Evolutionary conservation across 306 rosid species (phyloP).

Genomic region (Cyamopsis tetragonoloba): DNA sequence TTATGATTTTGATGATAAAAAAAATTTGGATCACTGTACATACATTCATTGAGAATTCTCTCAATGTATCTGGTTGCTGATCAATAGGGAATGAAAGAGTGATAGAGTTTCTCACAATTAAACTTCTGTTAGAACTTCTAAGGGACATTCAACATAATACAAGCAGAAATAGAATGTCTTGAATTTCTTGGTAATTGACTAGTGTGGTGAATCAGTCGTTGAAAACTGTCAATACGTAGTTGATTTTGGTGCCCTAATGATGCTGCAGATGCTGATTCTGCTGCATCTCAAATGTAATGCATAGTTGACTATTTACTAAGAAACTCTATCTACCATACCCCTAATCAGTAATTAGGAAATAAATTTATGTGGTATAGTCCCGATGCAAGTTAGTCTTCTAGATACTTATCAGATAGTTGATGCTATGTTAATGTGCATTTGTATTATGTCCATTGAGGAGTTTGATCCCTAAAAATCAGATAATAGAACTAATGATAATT

Average conservation of each 20-base stretch:
- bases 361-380: neutral
- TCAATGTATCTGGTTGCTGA: constrained; percentile 13
- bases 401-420: constrained; percentile 12
- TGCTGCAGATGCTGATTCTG: constrained; percentile 14
- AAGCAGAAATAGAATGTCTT: neutral
- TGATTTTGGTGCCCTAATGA: constrained; percentile 7
- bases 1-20: constrained; percentile 25
- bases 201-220: neutral
- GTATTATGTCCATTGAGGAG: neutral
- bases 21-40: neutral
- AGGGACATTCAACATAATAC: neutral
- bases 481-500: neutral
- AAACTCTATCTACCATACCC: neutral
- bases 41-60: neutral
- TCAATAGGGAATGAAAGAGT: neutral
- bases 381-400: constrained; percentile 3
- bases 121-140: neutral
- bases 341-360: neutral
- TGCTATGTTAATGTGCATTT: neutral
- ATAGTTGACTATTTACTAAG: constrained; percentile 5
- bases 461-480: neutral
- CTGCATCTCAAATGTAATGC: neutral
- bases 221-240: constrained; percentile 10
- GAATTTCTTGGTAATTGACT: neutral
- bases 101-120: neutral